Conservation (phyloP, 1,284 basidiomycete genomes). For the Ustilago trichophora region DNA sequence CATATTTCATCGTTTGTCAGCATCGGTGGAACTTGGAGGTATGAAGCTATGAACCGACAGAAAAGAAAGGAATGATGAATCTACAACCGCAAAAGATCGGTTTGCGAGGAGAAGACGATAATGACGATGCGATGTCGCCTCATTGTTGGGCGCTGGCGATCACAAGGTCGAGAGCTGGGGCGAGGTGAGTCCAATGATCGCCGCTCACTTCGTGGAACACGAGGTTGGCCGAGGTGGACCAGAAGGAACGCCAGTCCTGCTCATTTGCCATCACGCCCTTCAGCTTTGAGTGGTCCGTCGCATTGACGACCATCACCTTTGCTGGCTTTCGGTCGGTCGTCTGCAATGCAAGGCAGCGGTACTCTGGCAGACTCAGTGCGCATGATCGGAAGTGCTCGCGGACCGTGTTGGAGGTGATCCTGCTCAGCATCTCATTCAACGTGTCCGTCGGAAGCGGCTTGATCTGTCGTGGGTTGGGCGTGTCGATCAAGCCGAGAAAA, state of each 20-base stretch:
- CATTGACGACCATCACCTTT: slow-evolving; percentile 21
- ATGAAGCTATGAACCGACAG: too few relatives aligned
- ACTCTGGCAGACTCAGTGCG: slow-evolving; percentile 29
- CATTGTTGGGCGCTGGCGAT: not conserved
- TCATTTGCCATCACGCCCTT: slow-evolving; percentile 27
- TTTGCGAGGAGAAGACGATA: too few relatives aligned
- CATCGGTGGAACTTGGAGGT: too few relatives aligned
- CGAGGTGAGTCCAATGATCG: slow-evolving; percentile 38
- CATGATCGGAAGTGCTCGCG: slow-evolving; percentile 44
- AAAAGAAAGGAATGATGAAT: too few relatives aligned
- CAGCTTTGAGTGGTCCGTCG: slow-evolving; percentile 13
- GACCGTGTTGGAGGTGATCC: slow-evolving; percentile 21
- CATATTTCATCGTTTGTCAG: too few relatives aligned
- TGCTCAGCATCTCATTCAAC: slow-evolving; percentile 29
- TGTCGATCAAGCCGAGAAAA: slow-evolving; percentile 33
- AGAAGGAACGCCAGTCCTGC: slow-evolving; percentile 28
- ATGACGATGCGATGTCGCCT: not conserved
- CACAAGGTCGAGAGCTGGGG: slow-evolving; percentile 21
- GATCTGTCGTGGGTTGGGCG: slow-evolving; percentile 27
- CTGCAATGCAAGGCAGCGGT: slow-evolving; percentile 19
- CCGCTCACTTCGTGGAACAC: slow-evolving; percentile 12
- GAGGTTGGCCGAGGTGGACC: slow-evolving; percentile 9
- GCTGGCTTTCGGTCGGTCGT: slow-evolving; percentile 7
- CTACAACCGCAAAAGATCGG: too few relatives aligned
- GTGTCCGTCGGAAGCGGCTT: slow-evolving; percentile 27